Evolutionary conservation across 306 rosid species (phyloP).

Genomic region (Prunus persica): DNA sequence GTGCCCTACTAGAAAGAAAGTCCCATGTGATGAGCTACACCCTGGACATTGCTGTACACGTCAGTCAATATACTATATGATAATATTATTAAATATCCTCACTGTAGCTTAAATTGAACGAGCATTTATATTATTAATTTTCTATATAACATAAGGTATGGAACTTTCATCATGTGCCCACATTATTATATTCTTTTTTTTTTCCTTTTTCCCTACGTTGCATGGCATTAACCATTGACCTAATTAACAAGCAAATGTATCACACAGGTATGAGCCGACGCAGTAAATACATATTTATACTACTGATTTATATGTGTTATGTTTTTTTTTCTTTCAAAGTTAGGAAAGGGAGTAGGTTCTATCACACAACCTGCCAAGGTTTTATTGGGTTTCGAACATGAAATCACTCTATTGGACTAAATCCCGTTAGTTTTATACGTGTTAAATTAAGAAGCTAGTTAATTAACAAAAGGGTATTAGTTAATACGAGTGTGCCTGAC

Average conservation of each 20-base stretch:
- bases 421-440: rapidly evolving
- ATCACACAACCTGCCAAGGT: no score
- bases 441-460: background rate
- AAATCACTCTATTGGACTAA: no score
- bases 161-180: background rate
- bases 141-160: background rate
- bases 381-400: no score
- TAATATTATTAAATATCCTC: no score
- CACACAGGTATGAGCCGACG: no score
- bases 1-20: constrained; percentile 1
- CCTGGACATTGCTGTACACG: constrained; percentile 39
- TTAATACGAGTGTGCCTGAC: constrained; percentile 16
- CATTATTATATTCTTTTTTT: background rate
- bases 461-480: background rate
- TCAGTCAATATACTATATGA: constrained; percentile 17
- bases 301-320: no score
- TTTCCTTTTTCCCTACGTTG: background rate
- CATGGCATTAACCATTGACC: background rate
- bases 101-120: no score
- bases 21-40: constrained; percentile 44
- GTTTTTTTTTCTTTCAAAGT: no score
- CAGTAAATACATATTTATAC: no score
- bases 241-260: background rate
- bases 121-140: background rate
- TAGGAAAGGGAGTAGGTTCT: no score